Percentiles rank a stretch among this genome's conserved stretches.
phyloP scores from a whole-genome alignment of 2,329 filamentous ascomycete genomes.

The Calonectria ilicicola region DNA sequence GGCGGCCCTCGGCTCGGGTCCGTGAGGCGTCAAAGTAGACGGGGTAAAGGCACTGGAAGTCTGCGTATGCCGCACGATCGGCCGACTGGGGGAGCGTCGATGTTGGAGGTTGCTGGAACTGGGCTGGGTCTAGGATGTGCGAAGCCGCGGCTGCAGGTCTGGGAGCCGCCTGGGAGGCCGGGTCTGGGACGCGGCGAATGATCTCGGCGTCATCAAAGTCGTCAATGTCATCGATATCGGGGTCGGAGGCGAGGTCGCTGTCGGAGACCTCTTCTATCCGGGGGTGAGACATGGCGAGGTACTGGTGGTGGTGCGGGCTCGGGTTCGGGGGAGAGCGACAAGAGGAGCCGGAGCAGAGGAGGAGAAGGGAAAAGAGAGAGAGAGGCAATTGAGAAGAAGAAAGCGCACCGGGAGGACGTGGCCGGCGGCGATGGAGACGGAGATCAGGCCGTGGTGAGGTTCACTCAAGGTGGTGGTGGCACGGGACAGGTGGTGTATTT shows the following conservation, averaged over 20 bases:
- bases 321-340: neutral
- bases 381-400: neutral
- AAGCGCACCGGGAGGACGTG: neutral
- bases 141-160: slow-evolving; percentile 35
- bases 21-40: slow-evolving; percentile 90
- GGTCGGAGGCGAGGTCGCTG: slow-evolving; percentile 83
- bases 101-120: slow-evolving; percentile 43
- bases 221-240: slow-evolving; percentile 64
- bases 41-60: slow-evolving; percentile 92
- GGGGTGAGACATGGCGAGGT: slow-evolving; percentile 79
- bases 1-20: slow-evolving; percentile 82
- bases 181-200: slow-evolving; percentile 57
- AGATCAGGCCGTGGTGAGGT: slow-evolving; percentile 14
- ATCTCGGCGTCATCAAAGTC: slow-evolving; percentile 71
- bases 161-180: slow-evolving; percentile 44
- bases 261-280: slow-evolving; percentile 94
- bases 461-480: slow-evolving; percentile 24
- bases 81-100: slow-evolving; percentile 49
- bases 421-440: neutral
- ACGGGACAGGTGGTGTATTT: slow-evolving; percentile 28
- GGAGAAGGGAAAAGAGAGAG: neutral
- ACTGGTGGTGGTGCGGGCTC: neutral
- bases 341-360: neutral
- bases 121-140: slow-evolving; percentile 41
- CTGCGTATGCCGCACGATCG: slow-evolving; percentile 72